Conservation (phyloP, 2,329 filamentous ascomycete genomes). For the Blastomyces percursus region DNA sequence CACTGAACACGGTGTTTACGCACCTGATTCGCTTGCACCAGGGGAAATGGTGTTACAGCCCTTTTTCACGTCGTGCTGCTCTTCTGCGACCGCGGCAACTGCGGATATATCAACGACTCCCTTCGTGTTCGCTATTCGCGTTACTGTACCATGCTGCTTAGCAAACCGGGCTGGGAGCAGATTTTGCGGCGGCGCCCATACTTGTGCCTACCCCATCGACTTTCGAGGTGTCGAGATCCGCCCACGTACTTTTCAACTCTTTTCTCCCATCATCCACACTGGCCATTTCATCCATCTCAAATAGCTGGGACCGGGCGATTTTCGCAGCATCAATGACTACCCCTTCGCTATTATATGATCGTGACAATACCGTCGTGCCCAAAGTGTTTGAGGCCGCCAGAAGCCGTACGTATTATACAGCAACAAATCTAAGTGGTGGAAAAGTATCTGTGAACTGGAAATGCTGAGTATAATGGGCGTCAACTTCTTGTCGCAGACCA, state of each 20-base stretch:
- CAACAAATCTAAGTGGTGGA: too few relatives aligned
- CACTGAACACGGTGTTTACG: neutral
- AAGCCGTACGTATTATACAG: too few relatives aligned
- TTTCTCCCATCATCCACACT: neutral
- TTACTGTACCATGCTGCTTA: neutral
- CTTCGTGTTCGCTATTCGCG: neutral
- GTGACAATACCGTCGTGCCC: too few relatives aligned
- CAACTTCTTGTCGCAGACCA: too few relatives aligned
- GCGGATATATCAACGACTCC: neutral
- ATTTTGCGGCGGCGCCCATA: neutral
- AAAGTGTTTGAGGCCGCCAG: too few relatives aligned
- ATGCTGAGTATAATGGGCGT: too few relatives aligned
- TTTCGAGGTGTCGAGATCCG: neutral
- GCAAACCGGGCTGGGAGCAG: neutral
- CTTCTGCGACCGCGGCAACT: neutral
- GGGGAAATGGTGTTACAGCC: neutral
- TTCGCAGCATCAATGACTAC: too few relatives aligned
- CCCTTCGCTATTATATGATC: too few relatives aligned
- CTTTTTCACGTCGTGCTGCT: neutral
- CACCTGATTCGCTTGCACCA: neutral
- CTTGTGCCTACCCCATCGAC: neutral
- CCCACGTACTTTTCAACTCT: neutral
- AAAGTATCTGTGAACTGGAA: too few relatives aligned
- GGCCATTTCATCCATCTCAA: neutral
- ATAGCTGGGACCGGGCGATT: too few relatives aligned